phyloP scores from a whole-genome alignment of 2,329 filamentous ascomycete species.

The Oidium heveae region DNA sequence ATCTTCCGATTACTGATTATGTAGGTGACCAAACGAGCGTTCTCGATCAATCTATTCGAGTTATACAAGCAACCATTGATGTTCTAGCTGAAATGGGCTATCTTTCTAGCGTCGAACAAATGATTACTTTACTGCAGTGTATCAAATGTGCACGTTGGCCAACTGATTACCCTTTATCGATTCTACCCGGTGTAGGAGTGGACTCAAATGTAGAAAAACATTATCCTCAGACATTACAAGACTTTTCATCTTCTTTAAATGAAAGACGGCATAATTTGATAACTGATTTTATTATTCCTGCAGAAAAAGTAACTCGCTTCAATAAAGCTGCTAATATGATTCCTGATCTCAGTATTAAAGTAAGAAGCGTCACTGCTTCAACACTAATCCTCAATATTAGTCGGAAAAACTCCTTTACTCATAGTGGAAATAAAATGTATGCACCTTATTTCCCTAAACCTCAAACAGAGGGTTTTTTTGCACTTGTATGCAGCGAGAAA shows the following conservation, averaged over 20 bases:
- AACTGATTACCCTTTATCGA: slow-evolving; percentile 48
- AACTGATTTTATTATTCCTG: slow-evolving; percentile 24
- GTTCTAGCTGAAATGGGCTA: slow-evolving; percentile 76
- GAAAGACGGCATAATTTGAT: slow-evolving; percentile 19
- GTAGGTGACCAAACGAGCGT: slow-evolving; percentile 81
- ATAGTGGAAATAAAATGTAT: slow-evolving; percentile 50
- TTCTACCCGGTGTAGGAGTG: slow-evolving; percentile 46
- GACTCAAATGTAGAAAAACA: slow-evolving; percentile 9
- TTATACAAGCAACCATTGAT: slow-evolving; percentile 86
- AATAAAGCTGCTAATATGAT: slow-evolving; percentile 36
- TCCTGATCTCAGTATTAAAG: slow-evolving; percentile 39
- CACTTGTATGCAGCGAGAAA: slow-evolving; percentile 41
- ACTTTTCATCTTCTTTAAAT: slow-evolving; percentile 10
- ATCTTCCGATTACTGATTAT: slow-evolving; percentile 88
- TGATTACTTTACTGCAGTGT: slow-evolving; percentile 70
- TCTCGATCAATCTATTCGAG: slow-evolving; percentile 86
- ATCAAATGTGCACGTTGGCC: slow-evolving; percentile 90
- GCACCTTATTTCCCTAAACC: slow-evolving; percentile 82
- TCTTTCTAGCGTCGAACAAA: slow-evolving; percentile 48
- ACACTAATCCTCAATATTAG: slow-evolving; percentile 37
- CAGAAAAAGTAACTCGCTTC: slow-evolving; percentile 14
- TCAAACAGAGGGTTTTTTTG: slow-evolving; percentile 84
- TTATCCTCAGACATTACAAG: slow-evolving; percentile 14
- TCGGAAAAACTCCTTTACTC: slow-evolving; percentile 38
- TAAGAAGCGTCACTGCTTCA: slow-evolving; percentile 33